phyloP scores from a whole-genome alignment of 1,139 yeast genomes.

The Hansenula lynferdii region DNA sequence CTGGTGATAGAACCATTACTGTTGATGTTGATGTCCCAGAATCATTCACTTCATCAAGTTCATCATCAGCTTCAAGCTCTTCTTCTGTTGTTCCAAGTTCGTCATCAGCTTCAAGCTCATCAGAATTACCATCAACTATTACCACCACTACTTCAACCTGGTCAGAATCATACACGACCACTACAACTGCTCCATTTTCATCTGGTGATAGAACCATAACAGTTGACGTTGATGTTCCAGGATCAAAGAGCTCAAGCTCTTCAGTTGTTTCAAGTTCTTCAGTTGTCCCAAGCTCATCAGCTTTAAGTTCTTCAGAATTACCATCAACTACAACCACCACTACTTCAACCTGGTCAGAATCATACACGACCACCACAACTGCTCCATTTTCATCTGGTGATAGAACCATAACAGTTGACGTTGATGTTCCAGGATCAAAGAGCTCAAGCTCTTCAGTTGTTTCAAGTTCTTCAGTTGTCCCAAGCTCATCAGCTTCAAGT shows the following conservation, averaged over 20 bases:
- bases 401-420: no score
- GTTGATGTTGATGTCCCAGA: slow-evolving; percentile 7
- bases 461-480: background rate
- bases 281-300: background rate
- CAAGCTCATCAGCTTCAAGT: background rate
- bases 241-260: slow-evolving; percentile 7
- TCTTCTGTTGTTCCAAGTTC: background rate
- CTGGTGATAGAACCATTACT: slow-evolving; percentile 6
- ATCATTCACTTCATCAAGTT: slow-evolving; percentile 3
- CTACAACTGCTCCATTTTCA: slow-evolving; percentile 7
- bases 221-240: slow-evolving; percentile 9
- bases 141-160: slow-evolving; percentile 6
- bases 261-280: background rate
- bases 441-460: background rate
- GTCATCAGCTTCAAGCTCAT: background rate
- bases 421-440: no score
- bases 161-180: slow-evolving; percentile 5
- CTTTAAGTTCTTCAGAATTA: slow-evolving; percentile 4
- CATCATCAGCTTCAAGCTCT: background rate
- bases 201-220: slow-evolving; percentile 8
- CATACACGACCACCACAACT: no score
- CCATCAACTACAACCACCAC: slow-evolving; percentile 1
- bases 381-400: no score
- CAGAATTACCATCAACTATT: background rate
- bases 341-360: background rate